phyloP scores from a whole-genome alignment of 2,329 filamentous ascomycete species.

The Colletotrichum salicis region DNA sequence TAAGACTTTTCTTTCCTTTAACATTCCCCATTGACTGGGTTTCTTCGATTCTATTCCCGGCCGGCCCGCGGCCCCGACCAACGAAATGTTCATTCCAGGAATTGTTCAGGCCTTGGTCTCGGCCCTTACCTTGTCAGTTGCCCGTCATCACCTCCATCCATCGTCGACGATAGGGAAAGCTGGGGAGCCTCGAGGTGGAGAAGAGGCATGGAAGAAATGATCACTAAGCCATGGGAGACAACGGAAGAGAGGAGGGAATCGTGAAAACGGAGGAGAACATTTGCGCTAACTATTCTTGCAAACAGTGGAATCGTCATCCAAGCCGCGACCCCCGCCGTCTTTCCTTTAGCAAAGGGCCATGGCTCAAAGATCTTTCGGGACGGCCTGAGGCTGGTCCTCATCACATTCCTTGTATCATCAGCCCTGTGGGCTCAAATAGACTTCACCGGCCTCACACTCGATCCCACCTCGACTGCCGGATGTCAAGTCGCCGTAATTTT shows the following conservation, averaged over 20 bases:
- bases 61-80: constrained; percentile 40
- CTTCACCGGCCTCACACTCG: constrained; percentile 62
- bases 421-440: constrained; percentile 64
- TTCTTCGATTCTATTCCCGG: constrained; percentile 45
- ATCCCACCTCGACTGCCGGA: constrained; percentile 51
- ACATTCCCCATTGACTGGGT: constrained; percentile 59
- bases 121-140: constrained; percentile 65
- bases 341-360: constrained; percentile 59
- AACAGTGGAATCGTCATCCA: constrained; percentile 64
- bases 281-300: constrained; percentile 40
- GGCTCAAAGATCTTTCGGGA: constrained; percentile 62
- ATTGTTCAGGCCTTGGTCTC: constrained; percentile 61
- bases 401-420: constrained; percentile 61
- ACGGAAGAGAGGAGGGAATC: neutral
- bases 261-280: constrained; percentile 25
- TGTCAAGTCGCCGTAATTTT: constrained; percentile 66
- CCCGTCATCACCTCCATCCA: neutral
- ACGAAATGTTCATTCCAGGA: constrained; percentile 57
- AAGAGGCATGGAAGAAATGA: neutral
- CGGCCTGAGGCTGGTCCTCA: constrained; percentile 73
- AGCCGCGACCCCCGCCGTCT: constrained; percentile 58
- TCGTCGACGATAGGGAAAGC: neutral
- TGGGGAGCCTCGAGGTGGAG: neutral
- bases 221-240: neutral
- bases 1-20: constrained; percentile 44